A percentile compares a stretch with the other conserved stretches of the same genome.
These are phyloP conservation scores for Holtermanniella nyarrowii DNA, from an alignment of 768 basidiomycete genomes.

Conservation along the genomic window DNA sequence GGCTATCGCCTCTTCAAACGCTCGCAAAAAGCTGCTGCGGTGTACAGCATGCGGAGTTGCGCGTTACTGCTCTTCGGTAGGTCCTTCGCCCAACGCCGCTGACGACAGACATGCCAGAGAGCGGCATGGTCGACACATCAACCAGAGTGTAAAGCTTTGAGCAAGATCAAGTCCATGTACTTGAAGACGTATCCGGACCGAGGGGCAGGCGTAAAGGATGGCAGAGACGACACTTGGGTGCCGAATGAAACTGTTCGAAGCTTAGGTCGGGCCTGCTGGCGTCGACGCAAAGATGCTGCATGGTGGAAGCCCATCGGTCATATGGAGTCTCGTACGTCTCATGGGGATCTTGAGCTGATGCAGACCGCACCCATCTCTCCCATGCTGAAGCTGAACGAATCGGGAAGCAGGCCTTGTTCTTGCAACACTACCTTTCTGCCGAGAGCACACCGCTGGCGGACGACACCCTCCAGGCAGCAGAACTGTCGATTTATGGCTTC, in stretches of 20 bases:
- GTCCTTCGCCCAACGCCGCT: constrained; percentile 25
- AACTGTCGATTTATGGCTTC: constrained; percentile 26
- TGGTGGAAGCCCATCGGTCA: constrained; percentile 54
- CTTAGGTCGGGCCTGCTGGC: constrained; percentile 66
- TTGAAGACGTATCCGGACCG: constrained; percentile 2
- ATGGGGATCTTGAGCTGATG: constrained; percentile 7
- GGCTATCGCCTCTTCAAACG: constrained; percentile 2
- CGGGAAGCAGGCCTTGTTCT: constrained; percentile 25
- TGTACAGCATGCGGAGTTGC: constrained; percentile 64
- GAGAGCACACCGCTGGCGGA: constrained; percentile 2
- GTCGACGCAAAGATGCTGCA: constrained; percentile 45
- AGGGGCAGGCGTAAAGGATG: constrained; percentile 26
- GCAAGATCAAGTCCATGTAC: constrained; percentile 20
- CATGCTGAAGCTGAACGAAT: constrained; percentile 20
- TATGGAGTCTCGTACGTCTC: constrained; percentile 66
- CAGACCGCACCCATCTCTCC: constrained; percentile 53
- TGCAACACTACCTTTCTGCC: constrained; percentile 33
- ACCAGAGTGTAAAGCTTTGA: constrained; percentile 63
- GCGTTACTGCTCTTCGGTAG: constrained; percentile 66
- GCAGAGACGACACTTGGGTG: constrained; percentile 15
- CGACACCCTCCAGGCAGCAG: constrained; percentile 6
- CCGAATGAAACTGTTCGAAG: constrained; percentile 73
- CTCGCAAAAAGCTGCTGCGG: constrained; percentile 47
- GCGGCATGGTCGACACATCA: constrained; percentile 67
- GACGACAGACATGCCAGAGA: constrained; percentile 55